Evolutionary conservation across 129 eudicot species (phyloP), one percentile per base, ranked within the genome.

Genomic region (Centaurea solstitialis): DNA sequence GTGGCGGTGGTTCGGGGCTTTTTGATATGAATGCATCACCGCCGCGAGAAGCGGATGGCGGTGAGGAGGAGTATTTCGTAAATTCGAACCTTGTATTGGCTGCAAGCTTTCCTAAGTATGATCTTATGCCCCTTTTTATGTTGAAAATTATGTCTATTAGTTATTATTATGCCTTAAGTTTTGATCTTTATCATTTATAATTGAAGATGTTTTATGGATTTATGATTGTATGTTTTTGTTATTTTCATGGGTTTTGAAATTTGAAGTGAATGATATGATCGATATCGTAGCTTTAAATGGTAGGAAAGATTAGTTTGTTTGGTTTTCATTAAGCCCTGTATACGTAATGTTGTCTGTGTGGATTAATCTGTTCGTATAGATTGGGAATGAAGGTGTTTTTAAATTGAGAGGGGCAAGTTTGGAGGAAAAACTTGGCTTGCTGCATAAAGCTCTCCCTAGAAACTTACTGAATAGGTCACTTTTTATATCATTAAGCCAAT

Each of bases 11-110:
- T 20, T 78, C 79, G 21, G 82, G 87, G 79, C 76, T 80, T 40
- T 72, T 86, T 9, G 89, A 88, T 68, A 88, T 88, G 79, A 88
- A 88, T 23, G 89, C 86, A 0, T 79, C 88, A 15, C 91, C 91
- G 6, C 88, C 82, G 0, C 77, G 69, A 24, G 91, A 87, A 73
- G 80, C 73, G 0, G 88, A 84, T 5, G 90, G 71, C 0, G 73
- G 26, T 10, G 81, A 70, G 80, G 79, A 79, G 53, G 88, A 45
- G 7, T 47, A 20, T 72, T 61, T 77, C 35, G 86, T 83, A 23
- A 83, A 83, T 77, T 77, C 86, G 18, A 82, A 83, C 30, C 62
- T 83, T 1, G 86, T 83, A 4, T 72, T 83, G 22, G 82, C 86
- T 12, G 82, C 82, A 17, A 72, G 43, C 70, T 77, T 77, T 77